These are phyloP conservation scores for Wilcoxina mikolae DNA, from an alignment of 495 filamentous ascomycete genomes.

Conservation along the genomic window DNA sequence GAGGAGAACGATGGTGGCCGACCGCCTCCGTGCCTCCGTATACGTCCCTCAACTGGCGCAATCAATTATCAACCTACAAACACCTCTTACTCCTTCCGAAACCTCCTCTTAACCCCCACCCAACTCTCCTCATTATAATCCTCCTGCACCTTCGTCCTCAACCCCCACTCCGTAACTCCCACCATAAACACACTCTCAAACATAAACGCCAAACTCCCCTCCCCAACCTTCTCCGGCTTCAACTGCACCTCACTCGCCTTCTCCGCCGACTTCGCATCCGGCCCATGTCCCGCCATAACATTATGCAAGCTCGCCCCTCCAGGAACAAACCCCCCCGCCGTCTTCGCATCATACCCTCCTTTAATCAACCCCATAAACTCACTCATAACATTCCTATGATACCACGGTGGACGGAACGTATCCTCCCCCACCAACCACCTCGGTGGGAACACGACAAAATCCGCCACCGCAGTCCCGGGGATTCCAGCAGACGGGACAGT, in stretches of 20 bases:
- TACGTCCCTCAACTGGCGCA: no score
- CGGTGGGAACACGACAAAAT: conserved; percentile 69
- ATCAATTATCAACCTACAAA: no score
- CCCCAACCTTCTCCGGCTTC: conserved; percentile 37
- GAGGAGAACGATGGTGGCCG: no score
- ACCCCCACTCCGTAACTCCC: conserved; percentile 39
- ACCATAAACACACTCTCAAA: conserved; percentile 39
- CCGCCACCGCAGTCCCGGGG: conserved; percentile 53
- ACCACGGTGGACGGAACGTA: conserved; percentile 69
- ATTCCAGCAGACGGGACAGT: conserved; percentile 45
- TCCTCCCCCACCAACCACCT: conserved; percentile 61
- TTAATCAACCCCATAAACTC: conserved; percentile 60
- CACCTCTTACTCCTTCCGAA: no score
- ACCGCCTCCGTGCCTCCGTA: no score
- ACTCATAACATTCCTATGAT: conserved; percentile 70
- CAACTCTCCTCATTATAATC: conserved; percentile 68
- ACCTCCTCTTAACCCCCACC: conserved; percentile 63
- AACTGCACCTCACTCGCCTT: conserved; percentile 39
- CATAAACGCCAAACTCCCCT: conserved; percentile 49
- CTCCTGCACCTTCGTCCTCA: conserved; percentile 41
- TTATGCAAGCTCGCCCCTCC: conserved; percentile 41
- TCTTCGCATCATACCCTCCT: conserved; percentile 44
- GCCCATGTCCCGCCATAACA: conserved; percentile 34
- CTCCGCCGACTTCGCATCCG: conserved; percentile 37
- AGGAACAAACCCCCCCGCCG: conserved; percentile 34